Base-by-base conservation (phyloP, 148 eudicot species). In the Suaeda aralocaspica region DNA sequence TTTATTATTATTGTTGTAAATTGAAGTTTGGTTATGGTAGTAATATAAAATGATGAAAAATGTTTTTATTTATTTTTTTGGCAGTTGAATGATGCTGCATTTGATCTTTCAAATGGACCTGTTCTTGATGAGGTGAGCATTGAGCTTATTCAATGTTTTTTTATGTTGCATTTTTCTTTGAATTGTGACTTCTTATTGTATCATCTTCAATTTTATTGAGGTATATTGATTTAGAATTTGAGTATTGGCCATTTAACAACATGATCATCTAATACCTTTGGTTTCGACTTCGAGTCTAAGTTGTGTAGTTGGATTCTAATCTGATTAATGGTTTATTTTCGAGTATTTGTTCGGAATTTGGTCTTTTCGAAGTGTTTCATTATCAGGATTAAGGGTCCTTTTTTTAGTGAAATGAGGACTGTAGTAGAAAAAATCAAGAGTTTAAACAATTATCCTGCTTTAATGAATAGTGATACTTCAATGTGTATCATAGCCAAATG, bases 81-180 rank as follows among this genome's bases (percentile, higher is more conserved):
- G 88, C 74, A 93, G 98, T 81, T 93, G 61, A 91, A 90, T 74
- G 98, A 93, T 87, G 98, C 98, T 14, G 98, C 98, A 64, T 93
- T 93, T 74, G 96, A 93, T 68, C 90, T 93, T 73, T 93, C 98
- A 21, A 93, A 86, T 80, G 98, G 98, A 26, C 81, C 88, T 1
- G 87, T 93, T 39, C 81, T 89, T 44, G 90, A 85, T 39, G 95
- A 93, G 98, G 98, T 91, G 71, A 76, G 89, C 60, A 24, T 28
- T 91, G 71, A 76, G 89, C 57, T 28, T 39, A 64, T 26, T 68
- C 24, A 49, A 24, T n/a, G 33, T 48, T n/a, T 36, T 36, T 39
- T 46, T 2, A 45, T 36, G 51, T 16, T 70, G 24, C 15, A 62
- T 24, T 61, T 33, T 6, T 53, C 33, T 60, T 1, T 31, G 24